Evolutionary conservation across 2,329 filamentous ascomycete species (phyloP), one percentile per base, ranked within the genome.

Genomic region (Neonectria neomacrospora): DNA sequence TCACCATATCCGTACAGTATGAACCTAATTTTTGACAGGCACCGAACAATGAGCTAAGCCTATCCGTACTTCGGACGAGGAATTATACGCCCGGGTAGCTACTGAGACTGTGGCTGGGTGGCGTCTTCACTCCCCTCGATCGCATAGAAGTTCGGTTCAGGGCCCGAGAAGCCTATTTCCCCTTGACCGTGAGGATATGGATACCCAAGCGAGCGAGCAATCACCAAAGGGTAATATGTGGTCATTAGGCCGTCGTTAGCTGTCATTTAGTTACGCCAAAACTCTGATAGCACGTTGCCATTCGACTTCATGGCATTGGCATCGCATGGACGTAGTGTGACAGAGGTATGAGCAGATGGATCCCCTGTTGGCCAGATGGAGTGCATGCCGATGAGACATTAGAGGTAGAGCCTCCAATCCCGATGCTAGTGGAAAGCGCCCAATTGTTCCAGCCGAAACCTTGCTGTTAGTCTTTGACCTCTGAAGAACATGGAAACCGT

Each of bases 91-190:
- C 47, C 47, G 18, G 16, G 18, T 9, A 32, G 11, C 47, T 50
- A 12, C 32, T 16, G 20, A 30, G 47, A 34, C 28, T 7, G 22
- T 18, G n/a, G 47, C 47, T 58, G 20, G 12, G 67, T 67, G 67
- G 67, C 54, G 67, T 61, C 63, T 65, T 58, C 67, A 58, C 63
- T 70, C 59, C 58, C 54, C 56, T 68, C 51, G 30, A 54, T 54
- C 39, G 42, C 57, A 32, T 26, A 47, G 23, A 39, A 37, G 34
- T 18, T 51, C 47, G 37, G 28, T 39, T 44, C 48, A 58, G 56
- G 56, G 48, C 56, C 48, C 48, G 56, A 37, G 45, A 58, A 58
- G 30, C 26, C 37, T 53, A 53, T 53, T 50, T 45, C 32, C 16
- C 6, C 18, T 32, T 26, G n/a, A 50, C 10, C 23, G 5, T 5